Evolutionary conservation across 257 asterid species (phyloP).

Genomic region (Echium plantagineum): DNA sequence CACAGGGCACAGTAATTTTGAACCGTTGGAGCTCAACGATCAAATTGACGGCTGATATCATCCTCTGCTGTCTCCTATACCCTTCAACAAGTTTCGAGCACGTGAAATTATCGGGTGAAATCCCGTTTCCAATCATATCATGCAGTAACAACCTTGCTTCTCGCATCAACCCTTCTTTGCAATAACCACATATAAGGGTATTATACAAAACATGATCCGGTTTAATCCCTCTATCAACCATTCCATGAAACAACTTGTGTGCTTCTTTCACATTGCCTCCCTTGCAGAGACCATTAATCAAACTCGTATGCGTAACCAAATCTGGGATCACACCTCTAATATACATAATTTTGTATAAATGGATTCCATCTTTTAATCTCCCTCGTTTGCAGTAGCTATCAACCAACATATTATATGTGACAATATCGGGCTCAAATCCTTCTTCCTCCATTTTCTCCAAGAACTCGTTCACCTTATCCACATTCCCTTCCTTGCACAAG

Average conservation of each 20-base stretch:
- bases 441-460: conserved; percentile 77
- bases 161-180: conserved; percentile 73
- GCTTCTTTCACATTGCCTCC: conserved; percentile 57
- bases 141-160: conserved; percentile 56
- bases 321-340: conserved; percentile 54
- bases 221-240: conserved; percentile 54
- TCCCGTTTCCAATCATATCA: conserved; percentile 51
- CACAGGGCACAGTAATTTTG: conserved; percentile 39
- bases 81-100: conserved; percentile 63
- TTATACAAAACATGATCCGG: conserved; percentile 59
- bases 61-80: conserved; percentile 38
- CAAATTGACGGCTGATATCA: conserved; percentile 70
- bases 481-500: conserved; percentile 57
- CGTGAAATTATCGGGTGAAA: conserved; percentile 60
- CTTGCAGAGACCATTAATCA: conserved; percentile 67
- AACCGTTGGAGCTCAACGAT: conserved; percentile 49
- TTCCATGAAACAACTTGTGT: conserved; percentile 45
- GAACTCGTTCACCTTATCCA: conserved; percentile 50
- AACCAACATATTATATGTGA: conserved; percentile 67
- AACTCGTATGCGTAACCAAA: conserved; percentile 58
- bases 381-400: conserved; percentile 61
- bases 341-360: conserved; percentile 60
- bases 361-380: conserved; percentile 63
- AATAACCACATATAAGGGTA: conserved; percentile 60
- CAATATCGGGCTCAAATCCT: conserved; percentile 63